Evolutionary conservation across 495 filamentous ascomycete species (phyloP), one percentile per base, ranked within the genome.

Genomic region (Saxispiralis lemnorum): DNA sequence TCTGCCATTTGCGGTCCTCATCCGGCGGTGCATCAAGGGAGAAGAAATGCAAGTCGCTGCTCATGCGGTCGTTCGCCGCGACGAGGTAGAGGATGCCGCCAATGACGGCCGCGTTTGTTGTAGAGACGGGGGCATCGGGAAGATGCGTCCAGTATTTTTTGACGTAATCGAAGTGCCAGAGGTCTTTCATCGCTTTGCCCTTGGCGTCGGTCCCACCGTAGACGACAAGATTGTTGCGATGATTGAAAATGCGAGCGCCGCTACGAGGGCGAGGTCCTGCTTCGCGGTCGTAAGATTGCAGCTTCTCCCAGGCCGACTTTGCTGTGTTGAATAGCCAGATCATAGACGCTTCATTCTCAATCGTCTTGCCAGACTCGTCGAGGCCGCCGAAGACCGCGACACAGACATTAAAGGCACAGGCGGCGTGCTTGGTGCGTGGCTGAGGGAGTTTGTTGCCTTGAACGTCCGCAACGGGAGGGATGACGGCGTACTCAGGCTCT

Each of bases 301-400:
- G 48, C 0, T 51, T 57, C 31, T 53, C 47, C 54, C 51, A 53
- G 5, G 40, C 20, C 12, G 33, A 38, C 30, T 51, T 46, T 7
- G 30, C 56, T 1, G 63, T 56, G 45, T 69, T 55, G 44, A 64
- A 74, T 1, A 65, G 45, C 69, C 70, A 73, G 13, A 74, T 50
- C 18, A 47, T 58, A 10, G 56, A 56, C 16, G 52, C 58, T 39
- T 71, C 66, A 19, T 66, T 59, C 9, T 28, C 24, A 13, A 70
- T 49, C 2, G 59, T 31, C 0, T 54, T 41, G 1, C 57, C 63
- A 1, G 50, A 32, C 14, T 49, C 50, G 16, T 59, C 66, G 1
- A 52, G 48, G 1, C 70, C 68, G 19, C 70, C 69, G 40, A 67
- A 66, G 4, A 72, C 48, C 34, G 64, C 58, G 6, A 73, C 46